These are phyloP conservation scores for Aspergillus campestris DNA, from an alignment of 495 filamentous ascomycete species.

Conservation along the genomic window DNA sequence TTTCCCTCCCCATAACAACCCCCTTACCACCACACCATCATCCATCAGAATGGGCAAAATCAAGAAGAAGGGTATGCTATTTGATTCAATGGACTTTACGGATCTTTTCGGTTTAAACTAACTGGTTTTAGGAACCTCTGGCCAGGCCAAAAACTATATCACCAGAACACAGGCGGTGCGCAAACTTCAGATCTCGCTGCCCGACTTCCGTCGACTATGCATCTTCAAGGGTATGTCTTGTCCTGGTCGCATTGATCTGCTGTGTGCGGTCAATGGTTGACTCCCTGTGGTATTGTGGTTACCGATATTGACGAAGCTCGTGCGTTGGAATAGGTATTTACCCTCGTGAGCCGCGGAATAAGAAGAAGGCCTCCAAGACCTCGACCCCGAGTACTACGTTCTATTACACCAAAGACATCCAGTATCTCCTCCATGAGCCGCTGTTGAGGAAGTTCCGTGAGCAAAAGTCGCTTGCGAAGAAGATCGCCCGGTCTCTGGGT, in stretches of 20 bases:
- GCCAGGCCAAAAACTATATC: conserved; percentile 96
- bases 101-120: conserved; percentile 1
- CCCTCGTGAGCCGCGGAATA: conserved; percentile 88
- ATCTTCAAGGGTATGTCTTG: conserved; percentile 83
- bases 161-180: conserved; percentile 92
- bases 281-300: too few relatives aligned
- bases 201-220: conserved; percentile 94
- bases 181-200: conserved; percentile 93
- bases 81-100: neutral
- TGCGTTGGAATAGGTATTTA: conserved; percentile 60
- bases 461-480: conserved; percentile 92
- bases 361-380: conserved; percentile 92
- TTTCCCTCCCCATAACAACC: conserved; percentile 22
- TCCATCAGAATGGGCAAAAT: conserved; percentile 60
- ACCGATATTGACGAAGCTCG: conserved; percentile 5
- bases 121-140: conserved; percentile 59
- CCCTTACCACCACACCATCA: conserved; percentile 10
- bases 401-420: conserved; percentile 98
- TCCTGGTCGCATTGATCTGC: neutral
- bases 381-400: conserved; percentile 87
- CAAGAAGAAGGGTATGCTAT: conserved; percentile 76
- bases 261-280: too few relatives aligned
- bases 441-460: conserved; percentile 94
- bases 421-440: conserved; percentile 94
- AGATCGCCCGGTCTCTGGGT: conserved; percentile 85